A percentile compares a stretch with the other conserved stretches of the same genome.
Conservation (phyloP, 805 yeast species). For the Nakazawaea ambrosiae region DNA sequence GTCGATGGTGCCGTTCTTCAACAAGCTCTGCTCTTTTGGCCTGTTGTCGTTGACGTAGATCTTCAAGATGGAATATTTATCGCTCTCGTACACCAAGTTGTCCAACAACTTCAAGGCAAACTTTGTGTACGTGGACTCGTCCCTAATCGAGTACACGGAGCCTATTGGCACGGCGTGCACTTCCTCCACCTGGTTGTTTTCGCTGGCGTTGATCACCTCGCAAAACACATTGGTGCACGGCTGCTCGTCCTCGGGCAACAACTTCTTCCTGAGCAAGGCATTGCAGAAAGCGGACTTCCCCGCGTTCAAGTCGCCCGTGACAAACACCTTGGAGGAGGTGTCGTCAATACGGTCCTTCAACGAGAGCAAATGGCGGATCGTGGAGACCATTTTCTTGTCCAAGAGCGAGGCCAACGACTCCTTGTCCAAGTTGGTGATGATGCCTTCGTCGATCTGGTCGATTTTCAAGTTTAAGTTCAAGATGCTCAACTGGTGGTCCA, state of each 20-base stretch:
- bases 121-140: slow-evolving; percentile 59
- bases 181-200: slow-evolving; percentile 72
- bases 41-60: slow-evolving; percentile 79
- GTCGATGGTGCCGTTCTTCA: slow-evolving; percentile 87
- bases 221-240: slow-evolving; percentile 97
- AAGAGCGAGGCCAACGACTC: slow-evolving; percentile 62
- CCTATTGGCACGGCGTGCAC: slow-evolving; percentile 84
- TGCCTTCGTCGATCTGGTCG: slow-evolving; percentile 31
- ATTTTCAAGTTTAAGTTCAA: slow-evolving; percentile 57
- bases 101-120: slow-evolving; percentile 51
- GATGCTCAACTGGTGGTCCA: slow-evolving; percentile 40
- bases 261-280: slow-evolving; percentile 66
- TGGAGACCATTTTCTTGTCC: slow-evolving; percentile 59
- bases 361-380: slow-evolving; percentile 59
- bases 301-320: slow-evolving; percentile 94
- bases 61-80: slow-evolving; percentile 63
- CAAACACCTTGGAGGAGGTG: slow-evolving; percentile 86
- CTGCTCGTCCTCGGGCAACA: slow-evolving; percentile 94
- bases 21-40: slow-evolving; percentile 56
- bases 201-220: slow-evolving; percentile 81
- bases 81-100: slow-evolving; percentile 67
- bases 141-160: slow-evolving; percentile 38
- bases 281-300: slow-evolving; percentile 97
- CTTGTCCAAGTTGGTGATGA: slow-evolving; percentile 54
- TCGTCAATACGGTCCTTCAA: slow-evolving; percentile 83